Percentiles rank a stretch among this genome's conserved stretches.
Conservation (phyloP, 306 rosid genomes). For the Senna siamea region DNA sequence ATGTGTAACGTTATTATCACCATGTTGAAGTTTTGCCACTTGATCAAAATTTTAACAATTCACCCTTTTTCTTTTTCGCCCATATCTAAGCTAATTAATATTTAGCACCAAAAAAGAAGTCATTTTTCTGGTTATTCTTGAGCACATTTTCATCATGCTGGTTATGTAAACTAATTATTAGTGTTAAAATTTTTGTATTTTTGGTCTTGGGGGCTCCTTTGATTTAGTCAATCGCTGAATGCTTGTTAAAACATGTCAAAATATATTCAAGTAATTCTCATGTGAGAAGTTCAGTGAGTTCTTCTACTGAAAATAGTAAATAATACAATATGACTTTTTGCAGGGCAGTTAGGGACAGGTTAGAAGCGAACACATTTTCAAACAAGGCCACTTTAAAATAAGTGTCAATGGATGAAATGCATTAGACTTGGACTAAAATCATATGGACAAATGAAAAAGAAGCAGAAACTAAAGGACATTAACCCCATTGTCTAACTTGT, state of each 20-base stretch:
- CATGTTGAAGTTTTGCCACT: neutral
- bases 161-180: neutral
- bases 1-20: neutral
- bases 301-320: neutral
- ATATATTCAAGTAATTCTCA: neutral
- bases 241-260: neutral
- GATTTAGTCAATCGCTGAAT: conserved; percentile 28
- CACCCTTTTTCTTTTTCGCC: neutral
- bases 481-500: conserved; percentile 34
- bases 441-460: conserved; percentile 35
- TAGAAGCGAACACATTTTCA: conserved; percentile 17
- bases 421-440: conserved; percentile 23
- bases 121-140: neutral
- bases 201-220: neutral
- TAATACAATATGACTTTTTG: neutral
- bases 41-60: neutral
- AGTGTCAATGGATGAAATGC: conserved; percentile 1
- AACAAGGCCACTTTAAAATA: neutral
- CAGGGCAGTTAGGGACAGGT: neutral
- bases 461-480: conserved; percentile 19
- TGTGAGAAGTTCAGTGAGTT: conserved; percentile 25
- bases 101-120: no score
- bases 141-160: neutral
- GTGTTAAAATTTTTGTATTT: neutral
- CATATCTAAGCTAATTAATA: no score